Conservation (phyloP, 225 moss, liverwort and hornwort species). For the Anthoceros angustus region DNA sequence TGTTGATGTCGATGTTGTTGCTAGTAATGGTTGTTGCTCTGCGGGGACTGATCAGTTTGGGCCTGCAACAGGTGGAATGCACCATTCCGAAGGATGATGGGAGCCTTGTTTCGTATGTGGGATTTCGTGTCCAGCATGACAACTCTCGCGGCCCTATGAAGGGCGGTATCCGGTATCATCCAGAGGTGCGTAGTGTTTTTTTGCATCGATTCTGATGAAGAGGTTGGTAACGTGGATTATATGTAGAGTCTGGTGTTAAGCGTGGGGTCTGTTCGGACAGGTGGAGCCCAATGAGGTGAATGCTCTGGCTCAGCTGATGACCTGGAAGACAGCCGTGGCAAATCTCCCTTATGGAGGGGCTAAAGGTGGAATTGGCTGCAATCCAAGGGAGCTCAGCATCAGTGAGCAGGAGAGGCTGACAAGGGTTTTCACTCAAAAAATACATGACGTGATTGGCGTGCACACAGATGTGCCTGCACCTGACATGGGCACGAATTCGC, state of each 20-base stretch:
- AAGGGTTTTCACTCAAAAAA: slow-evolving; percentile 91
- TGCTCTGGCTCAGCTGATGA: slow-evolving; percentile 93
- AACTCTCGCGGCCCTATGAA: slow-evolving; percentile 94
- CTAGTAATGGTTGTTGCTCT: not conserved
- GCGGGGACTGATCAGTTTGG: not conserved
- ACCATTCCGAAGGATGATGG: slow-evolving; percentile 98
- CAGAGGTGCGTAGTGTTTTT: slow-evolving; percentile 28
- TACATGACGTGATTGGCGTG: slow-evolving; percentile 81
- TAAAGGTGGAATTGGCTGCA: slow-evolving; percentile 94
- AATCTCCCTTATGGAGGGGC: slow-evolving; percentile 94
- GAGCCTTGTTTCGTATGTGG: slow-evolving; percentile 62
- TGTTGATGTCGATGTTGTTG: not conserved
- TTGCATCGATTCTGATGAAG: not conserved
- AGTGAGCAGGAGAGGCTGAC: slow-evolving; percentile 75
- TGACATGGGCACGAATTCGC: slow-evolving; percentile 91
- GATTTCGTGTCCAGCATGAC: slow-evolving; percentile 91
- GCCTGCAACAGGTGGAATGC: slow-evolving; percentile 74
- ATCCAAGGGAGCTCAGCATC: slow-evolving; percentile 50
- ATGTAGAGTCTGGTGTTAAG: not conserved
- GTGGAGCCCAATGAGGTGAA: slow-evolving; percentile 90
- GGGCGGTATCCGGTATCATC: slow-evolving; percentile 96
- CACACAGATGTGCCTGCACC: slow-evolving; percentile 89
- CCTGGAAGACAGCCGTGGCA: slow-evolving; percentile 95
- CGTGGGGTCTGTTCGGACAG: slow-evolving; percentile 14
- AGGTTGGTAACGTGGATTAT: not conserved